phyloP scores from a whole-genome alignment of 257 asterid genomes.

The Nicotiana obtusifolia region DNA sequence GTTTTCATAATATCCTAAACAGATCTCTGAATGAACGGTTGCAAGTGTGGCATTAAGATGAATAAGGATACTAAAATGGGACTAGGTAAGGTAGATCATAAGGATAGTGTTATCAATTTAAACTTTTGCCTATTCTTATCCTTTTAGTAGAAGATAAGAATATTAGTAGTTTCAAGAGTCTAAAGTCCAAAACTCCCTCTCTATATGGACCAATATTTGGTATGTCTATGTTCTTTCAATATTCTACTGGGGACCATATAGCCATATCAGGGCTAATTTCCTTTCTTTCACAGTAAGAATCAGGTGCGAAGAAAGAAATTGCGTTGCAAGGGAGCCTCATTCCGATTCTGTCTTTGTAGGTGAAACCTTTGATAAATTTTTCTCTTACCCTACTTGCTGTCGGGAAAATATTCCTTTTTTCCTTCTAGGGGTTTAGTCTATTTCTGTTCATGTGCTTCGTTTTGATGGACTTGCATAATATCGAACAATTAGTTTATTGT shows the following conservation, averaged over 20 bases:
- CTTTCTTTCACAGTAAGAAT: neutral
- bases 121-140: neutral
- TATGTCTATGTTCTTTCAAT: neutral
- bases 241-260: neutral
- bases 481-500: neutral
- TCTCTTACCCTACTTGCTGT: neutral
- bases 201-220: neutral
- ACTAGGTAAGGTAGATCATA: neutral
- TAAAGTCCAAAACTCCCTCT: neutral
- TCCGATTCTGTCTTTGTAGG: neutral
- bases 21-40: neutral
- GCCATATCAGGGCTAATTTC: neutral
- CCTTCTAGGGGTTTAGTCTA: neutral
- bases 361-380: neutral
- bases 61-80: neutral
- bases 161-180: neutral
- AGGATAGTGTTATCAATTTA: neutral
- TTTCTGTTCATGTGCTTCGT: neutral
- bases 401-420: neutral
- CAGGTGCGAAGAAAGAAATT: neutral
- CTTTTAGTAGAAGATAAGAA: neutral
- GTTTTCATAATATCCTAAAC: neutral
- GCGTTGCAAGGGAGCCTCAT: neutral
- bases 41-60: neutral
- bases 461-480: neutral